A percentile compares a stretch with the other conserved stretches of the same genome.
These are phyloP conservation scores for Beauveria sp. DNA, from an alignment of 2,329 filamentous ascomycete genomes.

Conservation along the genomic window DNA sequence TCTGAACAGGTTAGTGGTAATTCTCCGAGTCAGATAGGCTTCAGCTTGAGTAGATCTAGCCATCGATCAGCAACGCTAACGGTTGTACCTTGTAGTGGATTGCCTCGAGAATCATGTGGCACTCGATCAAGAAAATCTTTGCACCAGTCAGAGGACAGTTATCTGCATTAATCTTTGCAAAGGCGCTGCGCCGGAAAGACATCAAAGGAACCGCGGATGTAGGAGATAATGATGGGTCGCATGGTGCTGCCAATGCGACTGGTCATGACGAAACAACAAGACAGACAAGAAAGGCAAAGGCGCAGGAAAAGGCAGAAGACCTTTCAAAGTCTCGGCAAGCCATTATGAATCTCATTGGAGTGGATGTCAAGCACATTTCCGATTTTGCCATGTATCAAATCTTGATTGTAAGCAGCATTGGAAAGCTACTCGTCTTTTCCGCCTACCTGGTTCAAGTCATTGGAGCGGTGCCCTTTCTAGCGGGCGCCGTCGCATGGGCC, in stretches of 20 bases:
- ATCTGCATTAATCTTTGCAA: slow-evolving; percentile 68
- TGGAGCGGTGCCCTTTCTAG: slow-evolving; percentile 61
- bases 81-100: slow-evolving; percentile 49
- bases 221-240: slow-evolving; percentile 24
- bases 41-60: no score
- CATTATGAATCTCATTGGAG: slow-evolving; percentile 69
- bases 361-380: slow-evolving; percentile 62
- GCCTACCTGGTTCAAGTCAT: slow-evolving; percentile 62
- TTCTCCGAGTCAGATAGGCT: slow-evolving; percentile 46
- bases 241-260: slow-evolving; percentile 10
- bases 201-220: slow-evolving; percentile 53
- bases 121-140: slow-evolving; percentile 53
- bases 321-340: slow-evolving; percentile 50
- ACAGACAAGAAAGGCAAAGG: slow-evolving; percentile 31
- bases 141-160: slow-evolving; percentile 64
- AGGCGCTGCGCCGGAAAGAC: slow-evolving; percentile 70
- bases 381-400: slow-evolving; percentile 61
- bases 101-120: slow-evolving; percentile 60
- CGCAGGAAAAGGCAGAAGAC: slow-evolving; percentile 36
- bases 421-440: slow-evolving; percentile 59
- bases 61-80: slow-evolving; percentile 30
- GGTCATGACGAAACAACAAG: slow-evolving; percentile 12
- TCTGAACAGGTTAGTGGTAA: slow-evolving; percentile 53
- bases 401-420: slow-evolving; percentile 53
- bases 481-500: slow-evolving; percentile 57